Base-by-base conservation (phyloP, 2,329 filamentous ascomycete species). In the Penicillium decumbens region DNA sequence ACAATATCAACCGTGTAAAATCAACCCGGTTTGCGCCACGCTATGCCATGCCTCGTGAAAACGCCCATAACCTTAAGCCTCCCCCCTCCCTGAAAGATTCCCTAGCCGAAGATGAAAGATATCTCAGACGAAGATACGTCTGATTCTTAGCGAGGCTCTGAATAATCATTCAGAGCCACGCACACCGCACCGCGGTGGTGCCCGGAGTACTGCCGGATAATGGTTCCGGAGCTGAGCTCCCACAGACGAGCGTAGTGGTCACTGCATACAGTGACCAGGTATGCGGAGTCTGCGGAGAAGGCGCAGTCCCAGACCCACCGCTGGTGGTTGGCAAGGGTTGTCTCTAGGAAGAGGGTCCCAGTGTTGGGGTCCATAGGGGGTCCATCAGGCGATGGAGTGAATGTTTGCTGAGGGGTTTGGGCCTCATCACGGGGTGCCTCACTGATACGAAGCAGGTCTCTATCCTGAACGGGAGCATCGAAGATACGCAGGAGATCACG, bases 281-380 rank as follows among this genome's bases (percentile, higher is more conserved):
- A 96, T 0, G 91, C 91, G 29, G 86, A 91, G 68, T 96, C 91
- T 24, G 91, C 91, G 54, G 87, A 92, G 72, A 96, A 96, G 0
- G 91, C 91, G 64, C 91, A 96, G 69, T 96, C 91, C 91, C 91
- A 96, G 1, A 96, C 91, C 91, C 91, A 96, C 46, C 91, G 84
- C 73, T 96, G 91, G 72, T 96, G 91, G 47, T 88, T 89, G 20
- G 87, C 87, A 1, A 96, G 80, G 1, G 89, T 95, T 2, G 89
- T 90, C 71, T 95, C 88, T 18, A 95, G 80, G 8, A 85, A 87
- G 60, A 93, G 37, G 77, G 85, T 68, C 78, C 81, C 7, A 66
- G 72, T 63, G 65, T 68, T 58, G 42, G 70, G 63, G 56, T 73
- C 64, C 58, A 73, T 71, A 37, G 69, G 71, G 12, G 69, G 69